Conservation (phyloP, 2,329 filamentous ascomycete genomes). For the Didymella pomorum region DNA sequence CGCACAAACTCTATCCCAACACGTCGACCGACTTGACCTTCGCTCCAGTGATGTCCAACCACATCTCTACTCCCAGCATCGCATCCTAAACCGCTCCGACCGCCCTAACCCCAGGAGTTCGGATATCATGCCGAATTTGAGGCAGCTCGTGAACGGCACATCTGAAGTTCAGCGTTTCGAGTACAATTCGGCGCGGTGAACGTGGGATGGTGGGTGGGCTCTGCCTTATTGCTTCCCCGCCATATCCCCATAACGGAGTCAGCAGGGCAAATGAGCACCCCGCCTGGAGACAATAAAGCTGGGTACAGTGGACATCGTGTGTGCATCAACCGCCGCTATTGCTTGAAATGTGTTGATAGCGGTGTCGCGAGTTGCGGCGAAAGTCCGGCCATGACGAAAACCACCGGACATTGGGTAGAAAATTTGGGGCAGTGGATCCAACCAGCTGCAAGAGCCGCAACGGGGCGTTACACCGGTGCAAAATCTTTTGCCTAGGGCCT, state of each 20-base stretch:
- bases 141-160: not conserved
- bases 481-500: slow-evolving; percentile 40
- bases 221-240: slow-evolving; percentile 19
- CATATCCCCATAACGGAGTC: slow-evolving; percentile 19
- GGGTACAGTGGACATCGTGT: slow-evolving; percentile 23
- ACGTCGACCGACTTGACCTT: slow-evolving; percentile 2
- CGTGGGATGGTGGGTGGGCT: slow-evolving; percentile 5
- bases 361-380: slow-evolving; percentile 23
- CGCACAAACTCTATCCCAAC: not conserved
- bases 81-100: slow-evolving; percentile 12
- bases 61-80: slow-evolving; percentile 10
- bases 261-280: slow-evolving; percentile 22
- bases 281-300: slow-evolving; percentile 17
- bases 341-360: slow-evolving; percentile 21
- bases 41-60: not conserved
- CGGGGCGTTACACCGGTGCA: slow-evolving; percentile 31
- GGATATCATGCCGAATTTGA: slow-evolving; percentile 13
- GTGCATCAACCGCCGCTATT: slow-evolving; percentile 33
- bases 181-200: not conserved
- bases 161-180: slow-evolving; percentile 7
- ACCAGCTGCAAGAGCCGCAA: slow-evolving; percentile 36
- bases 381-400: slow-evolving; percentile 25
- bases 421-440: slow-evolving; percentile 31
- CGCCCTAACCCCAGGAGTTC: slow-evolving; percentile 1
- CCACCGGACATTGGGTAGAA: slow-evolving; percentile 29